These are phyloP conservation scores for Paecilomyces niveus DNA, from an alignment of 2,329 filamentous ascomycete genomes.

Conservation along the genomic window DNA sequence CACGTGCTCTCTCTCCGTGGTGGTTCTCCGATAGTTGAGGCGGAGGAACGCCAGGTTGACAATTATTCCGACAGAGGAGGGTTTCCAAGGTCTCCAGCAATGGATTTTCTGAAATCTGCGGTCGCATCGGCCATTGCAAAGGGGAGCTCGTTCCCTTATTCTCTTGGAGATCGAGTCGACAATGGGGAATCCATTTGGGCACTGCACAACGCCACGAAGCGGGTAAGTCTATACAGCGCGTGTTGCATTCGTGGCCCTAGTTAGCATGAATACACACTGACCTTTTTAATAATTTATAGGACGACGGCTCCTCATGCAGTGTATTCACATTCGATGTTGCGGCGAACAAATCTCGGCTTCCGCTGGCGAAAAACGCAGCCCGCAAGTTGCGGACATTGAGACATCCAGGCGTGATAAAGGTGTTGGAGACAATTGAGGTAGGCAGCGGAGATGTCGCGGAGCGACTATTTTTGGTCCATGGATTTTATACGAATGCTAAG, in stretches of 20 bases:
- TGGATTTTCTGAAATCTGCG: constrained; percentile 98
- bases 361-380: constrained; percentile 85
- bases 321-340: constrained; percentile 92
- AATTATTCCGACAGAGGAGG: neutral
- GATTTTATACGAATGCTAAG: constrained; percentile 7
- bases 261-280: neutral
- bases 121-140: constrained; percentile 95
- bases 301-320: constrained; percentile 89
- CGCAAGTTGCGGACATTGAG: constrained; percentile 88
- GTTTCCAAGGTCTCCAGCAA: constrained; percentile 31
- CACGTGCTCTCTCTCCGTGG: neutral
- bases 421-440: constrained; percentile 91
- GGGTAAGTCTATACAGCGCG: constrained; percentile 47
- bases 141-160: constrained; percentile 86
- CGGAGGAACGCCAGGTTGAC: neutral
- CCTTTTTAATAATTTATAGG: constrained; percentile 47
- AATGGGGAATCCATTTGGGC: constrained; percentile 92
- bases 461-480: neutral
- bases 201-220: constrained; percentile 88
- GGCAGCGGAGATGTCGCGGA: constrained; percentile 9
- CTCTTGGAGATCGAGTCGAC: constrained; percentile 87
- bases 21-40: neutral
- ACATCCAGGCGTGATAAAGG: constrained; percentile 90
- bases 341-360: constrained; percentile 70
- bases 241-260: neutral